A percentile compares a stretch with the other conserved stretches of the same genome.
Evolutionary conservation across 371 early-diverging fungal species (phyloP).

Genomic region (Mortierella sp.): DNA sequence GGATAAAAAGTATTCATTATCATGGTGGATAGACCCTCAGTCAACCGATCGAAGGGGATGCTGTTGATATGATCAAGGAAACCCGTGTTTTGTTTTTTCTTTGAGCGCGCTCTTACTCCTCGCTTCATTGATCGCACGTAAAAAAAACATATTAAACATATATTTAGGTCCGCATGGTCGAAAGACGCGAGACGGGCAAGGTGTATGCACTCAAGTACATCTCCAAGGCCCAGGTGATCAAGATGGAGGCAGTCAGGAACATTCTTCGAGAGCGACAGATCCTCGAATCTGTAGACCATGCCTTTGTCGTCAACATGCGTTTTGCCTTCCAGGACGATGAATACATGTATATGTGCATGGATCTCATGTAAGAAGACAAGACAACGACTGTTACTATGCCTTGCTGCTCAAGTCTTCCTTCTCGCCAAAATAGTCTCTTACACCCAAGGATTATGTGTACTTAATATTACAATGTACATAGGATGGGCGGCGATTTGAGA

Average conservation of each 20-base stretch:
- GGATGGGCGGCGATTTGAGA: conserved; percentile 85
- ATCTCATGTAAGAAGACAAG: conserved; percentile 70
- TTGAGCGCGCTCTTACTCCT: too few relatives aligned
- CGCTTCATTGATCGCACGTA: too few relatives aligned
- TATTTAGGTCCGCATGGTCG: conserved; percentile 42
- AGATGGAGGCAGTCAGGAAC: conserved; percentile 66
- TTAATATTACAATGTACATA: too few relatives aligned
- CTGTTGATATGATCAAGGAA: too few relatives aligned
- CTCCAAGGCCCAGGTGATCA: conserved; percentile 68
- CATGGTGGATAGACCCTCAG: conserved; percentile 13
- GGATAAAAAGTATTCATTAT: too few relatives aligned
- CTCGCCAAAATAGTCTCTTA: too few relatives aligned
- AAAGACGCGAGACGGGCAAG: conserved; percentile 49
- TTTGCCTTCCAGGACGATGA: conserved; percentile 89
- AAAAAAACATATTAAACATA: not conserved
- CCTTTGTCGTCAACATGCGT: conserved; percentile 75
- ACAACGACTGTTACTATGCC: conserved; percentile 22
- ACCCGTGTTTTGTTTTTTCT: too few relatives aligned
- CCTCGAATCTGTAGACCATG: conserved; percentile 63
- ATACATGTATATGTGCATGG: conserved; percentile 84
- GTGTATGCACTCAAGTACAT: conserved; percentile 75
- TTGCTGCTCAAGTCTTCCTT: not conserved
- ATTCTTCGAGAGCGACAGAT: conserved; percentile 70
- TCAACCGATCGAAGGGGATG: not conserved
- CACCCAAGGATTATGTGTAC: too few relatives aligned